A percentile compares a stretch with the other conserved stretches of the same genome.
Evolutionary conservation across 306 rosid species (phyloP).

Genomic region (Medicago ruthenica): DNA sequence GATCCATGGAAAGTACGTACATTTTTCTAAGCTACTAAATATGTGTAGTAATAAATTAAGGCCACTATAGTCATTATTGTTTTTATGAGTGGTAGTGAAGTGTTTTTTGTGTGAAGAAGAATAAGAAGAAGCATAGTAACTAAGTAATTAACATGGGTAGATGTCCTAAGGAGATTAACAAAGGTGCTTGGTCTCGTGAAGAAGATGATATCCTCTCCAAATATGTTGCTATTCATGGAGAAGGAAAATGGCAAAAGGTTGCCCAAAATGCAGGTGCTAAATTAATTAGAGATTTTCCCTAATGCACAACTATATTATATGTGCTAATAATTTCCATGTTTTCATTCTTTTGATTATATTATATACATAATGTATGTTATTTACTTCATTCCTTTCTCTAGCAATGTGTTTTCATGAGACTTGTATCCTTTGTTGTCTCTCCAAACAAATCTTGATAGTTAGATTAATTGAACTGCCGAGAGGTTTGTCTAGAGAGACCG

Average conservation of each 20-base stretch:
- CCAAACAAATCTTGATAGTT: neutral
- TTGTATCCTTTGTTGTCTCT: neutral
- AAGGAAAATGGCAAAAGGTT: constrained; percentile 55
- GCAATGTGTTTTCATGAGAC: neutral
- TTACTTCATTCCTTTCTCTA: too few relatives aligned
- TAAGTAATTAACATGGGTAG: constrained; percentile 33
- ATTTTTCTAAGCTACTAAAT: constrained; percentile 21
- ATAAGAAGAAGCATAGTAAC: neutral
- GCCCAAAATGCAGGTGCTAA: constrained; percentile 47
- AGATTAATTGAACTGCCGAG: neutral
- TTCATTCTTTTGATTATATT: neutral
- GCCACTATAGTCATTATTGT: constrained; percentile 11
- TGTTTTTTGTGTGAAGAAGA: neutral
- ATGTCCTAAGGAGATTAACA: constrained; percentile 43
- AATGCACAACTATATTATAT: neutral
- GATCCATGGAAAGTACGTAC: constrained; percentile 18
- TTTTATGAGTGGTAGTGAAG: constrained; percentile 2
- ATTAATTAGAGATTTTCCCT: neutral
- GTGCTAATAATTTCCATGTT: neutral
- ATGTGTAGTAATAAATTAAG: constrained; percentile 4
- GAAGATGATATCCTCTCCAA: constrained; percentile 51
- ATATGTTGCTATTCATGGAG: constrained; percentile 48
- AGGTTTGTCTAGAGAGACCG: neutral
- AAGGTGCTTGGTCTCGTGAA: constrained; percentile 54
- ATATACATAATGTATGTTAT: too few relatives aligned